Conservation (phyloP, 2,329 filamentous ascomycete genomes). For the Pyrenochaeta sp. region DNA sequence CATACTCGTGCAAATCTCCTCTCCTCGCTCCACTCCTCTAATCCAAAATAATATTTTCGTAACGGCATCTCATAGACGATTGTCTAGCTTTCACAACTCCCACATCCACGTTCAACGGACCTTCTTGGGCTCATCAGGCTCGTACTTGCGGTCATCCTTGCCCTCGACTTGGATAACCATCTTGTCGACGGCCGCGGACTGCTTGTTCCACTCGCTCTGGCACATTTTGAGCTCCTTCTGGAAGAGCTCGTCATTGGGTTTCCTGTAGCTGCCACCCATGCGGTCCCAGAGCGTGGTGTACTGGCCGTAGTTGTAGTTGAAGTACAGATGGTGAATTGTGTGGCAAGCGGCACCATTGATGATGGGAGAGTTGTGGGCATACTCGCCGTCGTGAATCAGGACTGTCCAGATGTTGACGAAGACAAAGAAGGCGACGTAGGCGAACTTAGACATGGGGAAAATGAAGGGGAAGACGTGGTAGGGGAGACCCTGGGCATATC, state of each 20-base stretch:
- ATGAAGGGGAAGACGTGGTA: slow-evolving; percentile 95
- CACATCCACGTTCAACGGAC: slow-evolving; percentile 25
- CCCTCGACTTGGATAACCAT: slow-evolving; percentile 78
- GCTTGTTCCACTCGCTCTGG: slow-evolving; percentile 78
- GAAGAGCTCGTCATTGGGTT: slow-evolving; percentile 87
- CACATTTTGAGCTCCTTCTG: slow-evolving; percentile 85
- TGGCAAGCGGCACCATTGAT: slow-evolving; percentile 96
- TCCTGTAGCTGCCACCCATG: slow-evolving; percentile 83
- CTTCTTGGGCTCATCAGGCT: slow-evolving; percentile 51
- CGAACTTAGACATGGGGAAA: slow-evolving; percentile 90
- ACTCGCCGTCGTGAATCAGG: slow-evolving; percentile 95
- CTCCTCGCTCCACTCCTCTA: not conserved
- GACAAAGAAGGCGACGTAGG: slow-evolving; percentile 83
- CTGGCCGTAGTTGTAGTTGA: slow-evolving; percentile 83
- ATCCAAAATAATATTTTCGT: not conserved
- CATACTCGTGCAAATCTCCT: not conserved
- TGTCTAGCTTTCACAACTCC: not conserved
- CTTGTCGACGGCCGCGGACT: slow-evolving; percentile 77
- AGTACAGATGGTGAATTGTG: slow-evolving; percentile 83
- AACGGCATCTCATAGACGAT: slow-evolving; percentile 1
- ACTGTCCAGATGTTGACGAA: slow-evolving; percentile 98
- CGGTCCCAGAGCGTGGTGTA: slow-evolving; percentile 94
- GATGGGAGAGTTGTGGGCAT: slow-evolving; percentile 86
- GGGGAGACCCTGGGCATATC: slow-evolving; percentile 84
- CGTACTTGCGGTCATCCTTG: slow-evolving; percentile 55